Evolutionary conservation across 495 filamentous ascomycete species (phyloP).

Genomic region (Penicillium manginii): DNA sequence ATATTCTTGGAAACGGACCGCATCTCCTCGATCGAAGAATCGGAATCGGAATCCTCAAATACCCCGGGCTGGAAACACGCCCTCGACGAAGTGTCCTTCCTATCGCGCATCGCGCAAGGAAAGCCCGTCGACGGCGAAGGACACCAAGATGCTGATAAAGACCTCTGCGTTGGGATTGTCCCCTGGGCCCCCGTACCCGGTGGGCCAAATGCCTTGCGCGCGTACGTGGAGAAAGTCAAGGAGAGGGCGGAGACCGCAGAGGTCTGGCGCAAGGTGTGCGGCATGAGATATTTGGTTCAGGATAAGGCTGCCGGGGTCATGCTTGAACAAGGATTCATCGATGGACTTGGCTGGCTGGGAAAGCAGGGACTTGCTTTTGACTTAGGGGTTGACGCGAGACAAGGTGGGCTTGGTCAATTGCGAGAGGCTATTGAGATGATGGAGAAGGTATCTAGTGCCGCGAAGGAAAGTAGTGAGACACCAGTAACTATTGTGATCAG

Average conservation of each 20-base stretch:
- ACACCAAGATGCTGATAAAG: constrained; percentile 51
- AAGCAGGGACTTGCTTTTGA: constrained; percentile 71
- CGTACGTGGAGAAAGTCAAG: constrained; percentile 53
- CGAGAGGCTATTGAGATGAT: constrained; percentile 76
- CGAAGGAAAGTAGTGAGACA: constrained; percentile 55
- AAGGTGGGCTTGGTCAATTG: constrained; percentile 70
- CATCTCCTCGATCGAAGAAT: constrained; percentile 54
- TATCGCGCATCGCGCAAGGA: constrained; percentile 66
- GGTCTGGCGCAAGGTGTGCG: constrained; percentile 61
- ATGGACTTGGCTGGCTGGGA: constrained; percentile 70
- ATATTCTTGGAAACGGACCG: constrained; percentile 84
- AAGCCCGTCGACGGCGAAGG: constrained; percentile 62
- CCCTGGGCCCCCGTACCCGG: constrained; percentile 80
- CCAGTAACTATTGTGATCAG: constrained; percentile 67
- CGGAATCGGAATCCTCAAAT: constrained; percentile 29
- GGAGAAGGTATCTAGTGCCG: constrained; percentile 60
- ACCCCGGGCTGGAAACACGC: constrained; percentile 57
- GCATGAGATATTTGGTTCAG: constrained; percentile 82
- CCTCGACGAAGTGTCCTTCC: constrained; percentile 70
- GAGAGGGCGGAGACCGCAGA: constrained; percentile 28
- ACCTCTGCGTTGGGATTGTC: constrained; percentile 66
- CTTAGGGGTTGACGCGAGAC: constrained; percentile 75
- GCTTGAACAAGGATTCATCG: constrained; percentile 62
- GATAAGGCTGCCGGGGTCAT: constrained; percentile 69
- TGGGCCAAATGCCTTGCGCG: constrained; percentile 51